Evolutionary conservation across 139 green algal species (phyloP).

Genomic region (Tetraselmis striata): DNA sequence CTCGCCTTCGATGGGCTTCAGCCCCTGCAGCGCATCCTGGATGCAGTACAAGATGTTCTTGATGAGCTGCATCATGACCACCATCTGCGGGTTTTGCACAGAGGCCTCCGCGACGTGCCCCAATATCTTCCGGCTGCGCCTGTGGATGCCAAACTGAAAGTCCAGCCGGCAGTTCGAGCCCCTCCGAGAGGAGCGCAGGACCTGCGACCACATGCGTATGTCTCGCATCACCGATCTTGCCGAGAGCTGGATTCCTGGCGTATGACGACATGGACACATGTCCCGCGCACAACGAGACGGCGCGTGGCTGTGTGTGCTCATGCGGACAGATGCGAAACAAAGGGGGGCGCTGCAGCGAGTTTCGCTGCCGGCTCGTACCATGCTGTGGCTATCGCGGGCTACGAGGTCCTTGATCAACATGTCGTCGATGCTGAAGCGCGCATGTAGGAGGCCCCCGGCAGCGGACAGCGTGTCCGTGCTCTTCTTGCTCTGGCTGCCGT

Average conservation of each 20-base stretch:
- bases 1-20: too few relatives aligned
- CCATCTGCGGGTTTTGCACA: not conserved
- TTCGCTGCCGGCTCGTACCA: not conserved
- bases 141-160: not conserved
- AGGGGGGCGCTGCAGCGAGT: too few relatives aligned
- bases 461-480: not conserved
- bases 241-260: too few relatives aligned
- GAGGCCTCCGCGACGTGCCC: not conserved
- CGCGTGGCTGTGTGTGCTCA: too few relatives aligned
- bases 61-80: not conserved
- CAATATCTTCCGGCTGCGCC: not conserved
- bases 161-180: not conserved
- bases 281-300: too few relatives aligned
- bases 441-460: not conserved
- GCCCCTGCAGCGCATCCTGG: not conserved
- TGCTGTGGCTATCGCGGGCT: not conserved
- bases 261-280: too few relatives aligned
- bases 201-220: not conserved
- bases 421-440: not conserved
- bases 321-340: too few relatives aligned
- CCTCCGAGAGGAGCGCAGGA: not conserved
- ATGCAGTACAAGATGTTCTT: not conserved
- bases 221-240: too few relatives aligned
- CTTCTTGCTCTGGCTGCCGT: not conserved
- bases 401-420: not conserved